Evolutionary conservation across 345 rosid species (phyloP).

Genomic region (Trapa bicornis): DNA sequence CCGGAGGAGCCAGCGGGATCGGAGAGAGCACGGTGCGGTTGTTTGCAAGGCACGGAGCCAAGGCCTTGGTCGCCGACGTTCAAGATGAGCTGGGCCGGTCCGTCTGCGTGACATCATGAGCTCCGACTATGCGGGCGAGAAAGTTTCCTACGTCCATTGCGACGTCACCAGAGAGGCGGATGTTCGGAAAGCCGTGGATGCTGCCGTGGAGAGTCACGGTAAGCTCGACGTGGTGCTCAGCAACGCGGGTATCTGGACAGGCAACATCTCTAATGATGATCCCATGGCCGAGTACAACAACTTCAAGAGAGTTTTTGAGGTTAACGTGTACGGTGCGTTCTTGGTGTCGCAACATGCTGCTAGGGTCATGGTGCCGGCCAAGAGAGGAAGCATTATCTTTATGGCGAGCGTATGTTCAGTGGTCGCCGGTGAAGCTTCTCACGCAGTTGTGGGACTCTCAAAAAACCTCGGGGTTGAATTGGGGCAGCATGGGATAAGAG

Average conservation of each 20-base stretch:
- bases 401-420: background rate
- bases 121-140: background rate
- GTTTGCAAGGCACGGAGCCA: constrained; percentile 11
- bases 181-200: background rate
- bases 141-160: constrained; percentile 8
- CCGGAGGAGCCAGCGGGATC: constrained; percentile 16
- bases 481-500: constrained; percentile 48
- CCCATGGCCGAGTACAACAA: background rate
- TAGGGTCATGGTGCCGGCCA: constrained; percentile 4
- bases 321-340: background rate
- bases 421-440: background rate
- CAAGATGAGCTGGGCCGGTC: constrained; percentile 12
- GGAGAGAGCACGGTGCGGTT: constrained; percentile 12
- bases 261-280: background rate
- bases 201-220: background rate
- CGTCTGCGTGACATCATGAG: constrained; percentile 1
- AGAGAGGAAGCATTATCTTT: background rate
- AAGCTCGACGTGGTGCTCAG: constrained; percentile 12
- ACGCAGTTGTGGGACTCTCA: constrained; percentile 1
- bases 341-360: constrained; percentile 1
- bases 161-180: constrained; percentile 15
- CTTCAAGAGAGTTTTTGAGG: background rate
- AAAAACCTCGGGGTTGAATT: constrained; percentile 3
- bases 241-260: constrained; percentile 8
- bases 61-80: constrained; percentile 10